Evolutionary conservation across 495 filamentous ascomycete species (phyloP).

Genomic region (Aspergillus panamensis): DNA sequence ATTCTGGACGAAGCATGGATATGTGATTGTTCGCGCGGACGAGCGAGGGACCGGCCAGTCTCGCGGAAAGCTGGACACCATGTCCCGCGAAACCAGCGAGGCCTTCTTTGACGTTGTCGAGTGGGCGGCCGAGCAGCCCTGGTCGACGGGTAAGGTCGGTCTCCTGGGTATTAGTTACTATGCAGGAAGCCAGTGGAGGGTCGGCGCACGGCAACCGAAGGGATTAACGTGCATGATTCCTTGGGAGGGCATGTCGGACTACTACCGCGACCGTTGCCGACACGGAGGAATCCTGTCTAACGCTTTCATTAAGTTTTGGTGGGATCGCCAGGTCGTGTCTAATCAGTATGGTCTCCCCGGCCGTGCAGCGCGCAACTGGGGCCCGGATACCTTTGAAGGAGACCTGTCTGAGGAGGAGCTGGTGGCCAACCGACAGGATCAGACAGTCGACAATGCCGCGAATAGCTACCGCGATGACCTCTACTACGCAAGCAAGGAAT

Average conservation of each 20-base stretch:
- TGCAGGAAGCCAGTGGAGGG: conserved; percentile 61
- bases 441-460: conserved; percentile 54
- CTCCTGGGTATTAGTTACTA: conserved; percentile 61
- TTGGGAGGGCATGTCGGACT: conserved; percentile 69
- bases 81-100: conserved; percentile 56
- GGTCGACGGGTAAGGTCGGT: conserved; percentile 61
- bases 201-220: conserved; percentile 57
- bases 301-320: conserved; percentile 62
- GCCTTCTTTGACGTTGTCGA: conserved; percentile 61
- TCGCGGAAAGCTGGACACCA: conserved; percentile 56
- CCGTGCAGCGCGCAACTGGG: conserved; percentile 34
- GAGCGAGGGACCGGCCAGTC: conserved; percentile 58
- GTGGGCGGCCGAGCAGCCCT: conserved; percentile 58
- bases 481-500: conserved; percentile 60
- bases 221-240: conserved; percentile 58
- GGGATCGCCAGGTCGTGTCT: conserved; percentile 56
- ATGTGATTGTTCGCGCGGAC: conserved; percentile 58
- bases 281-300: conserved; percentile 66
- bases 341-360: conserved; percentile 61
- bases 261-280: conserved; percentile 58
- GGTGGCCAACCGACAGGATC: conserved; percentile 59
- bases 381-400: conserved; percentile 59
- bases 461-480: conserved; percentile 55
- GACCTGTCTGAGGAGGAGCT: conserved; percentile 53
- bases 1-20: conserved; percentile 60